Conservation (phyloP, 192 early-diverging fungal genomes). For the Funneliformis mosseae region DNA sequence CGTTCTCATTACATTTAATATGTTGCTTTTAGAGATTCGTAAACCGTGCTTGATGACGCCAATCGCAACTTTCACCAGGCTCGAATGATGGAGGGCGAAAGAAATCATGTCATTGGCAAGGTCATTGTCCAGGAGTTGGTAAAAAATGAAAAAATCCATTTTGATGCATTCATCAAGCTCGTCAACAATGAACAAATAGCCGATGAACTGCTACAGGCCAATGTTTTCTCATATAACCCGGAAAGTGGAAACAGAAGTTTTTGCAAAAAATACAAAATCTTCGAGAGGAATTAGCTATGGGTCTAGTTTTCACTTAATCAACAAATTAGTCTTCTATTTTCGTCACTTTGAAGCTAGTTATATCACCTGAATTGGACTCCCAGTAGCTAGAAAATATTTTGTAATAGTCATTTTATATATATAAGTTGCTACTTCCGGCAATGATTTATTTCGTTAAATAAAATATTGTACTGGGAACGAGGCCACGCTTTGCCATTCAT, state of each 20-base stretch:
- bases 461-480: too few relatives aligned
- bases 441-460: too few relatives aligned
- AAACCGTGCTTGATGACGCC: background rate
- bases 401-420: too few relatives aligned
- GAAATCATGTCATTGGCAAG: constrained; percentile 28
- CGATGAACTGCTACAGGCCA: constrained; percentile 27
- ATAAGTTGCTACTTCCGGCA: too few relatives aligned
- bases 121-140: constrained; percentile 4
- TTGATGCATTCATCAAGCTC: constrained; percentile 1
- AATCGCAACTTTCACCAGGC: constrained; percentile 22
- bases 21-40: constrained; percentile 32
- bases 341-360: too few relatives aligned
- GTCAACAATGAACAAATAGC: constrained; percentile 24
- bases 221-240: constrained; percentile 31
- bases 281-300: background rate
- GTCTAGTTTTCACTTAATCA: too few relatives aligned
- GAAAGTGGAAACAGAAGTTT: constrained; percentile 1
- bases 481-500: too few relatives aligned
- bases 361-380: too few relatives aligned
- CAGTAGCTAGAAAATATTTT: too few relatives aligned
- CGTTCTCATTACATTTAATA: constrained; percentile 31
- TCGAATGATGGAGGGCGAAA: background rate
- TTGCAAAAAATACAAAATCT: constrained; percentile 14
- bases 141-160: background rate
- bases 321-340: too few relatives aligned